Conservation (phyloP, 305 asterid species). For the Lippia alba region DNA sequence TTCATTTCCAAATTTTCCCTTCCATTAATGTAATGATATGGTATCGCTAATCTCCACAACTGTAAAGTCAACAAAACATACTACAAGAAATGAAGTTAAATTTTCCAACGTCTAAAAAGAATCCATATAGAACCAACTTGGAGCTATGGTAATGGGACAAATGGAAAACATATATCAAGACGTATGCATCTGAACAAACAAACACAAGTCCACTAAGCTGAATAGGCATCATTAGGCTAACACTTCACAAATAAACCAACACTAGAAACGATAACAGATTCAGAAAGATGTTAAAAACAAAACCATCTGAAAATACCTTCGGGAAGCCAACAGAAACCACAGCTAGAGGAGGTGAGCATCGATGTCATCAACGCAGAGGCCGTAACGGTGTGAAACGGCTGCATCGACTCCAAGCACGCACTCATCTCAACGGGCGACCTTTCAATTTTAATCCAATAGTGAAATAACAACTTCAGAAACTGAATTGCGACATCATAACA, state of each 20-base stretch:
- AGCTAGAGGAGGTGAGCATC: conserved; percentile 79
- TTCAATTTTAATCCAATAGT: conserved; percentile 19
- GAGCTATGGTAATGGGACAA: neutral
- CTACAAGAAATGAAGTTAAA: neutral
- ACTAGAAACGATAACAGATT: too few species aligned
- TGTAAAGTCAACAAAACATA: neutral
- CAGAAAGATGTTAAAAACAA: neutral
- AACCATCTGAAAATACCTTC: conserved; percentile 56
- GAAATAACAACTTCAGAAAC: conserved; percentile 1
- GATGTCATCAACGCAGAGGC: conserved; percentile 98
- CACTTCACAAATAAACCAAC: conserved; percentile 1
- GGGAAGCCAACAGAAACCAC: conserved; percentile 82
- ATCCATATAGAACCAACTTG: neutral
- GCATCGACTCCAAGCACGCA: conserved; percentile 82
- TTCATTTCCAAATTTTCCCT: too few species aligned
- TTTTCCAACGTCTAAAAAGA: neutral
- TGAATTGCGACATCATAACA: neutral
- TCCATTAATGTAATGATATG: neutral
- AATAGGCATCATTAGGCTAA: conserved; percentile 12
- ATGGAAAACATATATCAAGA: neutral
- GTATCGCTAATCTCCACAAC: neutral
- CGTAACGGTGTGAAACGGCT: conserved; percentile 83
- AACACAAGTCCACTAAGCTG: neutral
- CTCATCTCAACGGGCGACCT: conserved; percentile 87
- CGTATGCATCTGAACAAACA: conserved; percentile 2